These are phyloP conservation scores for Microcera coccophila DNA, from an alignment of 2,329 filamentous ascomycete species.

Conservation along the genomic window DNA sequence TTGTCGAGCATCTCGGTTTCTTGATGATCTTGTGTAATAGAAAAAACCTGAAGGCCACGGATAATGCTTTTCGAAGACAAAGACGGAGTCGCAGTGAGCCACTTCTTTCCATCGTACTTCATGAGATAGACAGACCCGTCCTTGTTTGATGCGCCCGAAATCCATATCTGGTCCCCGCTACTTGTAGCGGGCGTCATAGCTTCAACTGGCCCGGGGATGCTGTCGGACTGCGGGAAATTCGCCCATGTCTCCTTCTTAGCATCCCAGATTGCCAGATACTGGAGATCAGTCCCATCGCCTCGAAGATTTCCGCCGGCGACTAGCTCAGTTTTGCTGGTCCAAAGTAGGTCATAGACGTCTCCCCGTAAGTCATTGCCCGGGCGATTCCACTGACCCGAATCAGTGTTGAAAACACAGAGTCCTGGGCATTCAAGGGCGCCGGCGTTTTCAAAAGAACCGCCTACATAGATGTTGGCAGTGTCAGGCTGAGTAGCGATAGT, in stretches of 20 bases:
- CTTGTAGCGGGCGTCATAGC: conserved; percentile 70
- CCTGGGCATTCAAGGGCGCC: conserved; percentile 78
- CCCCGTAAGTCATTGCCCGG: conserved; percentile 71
- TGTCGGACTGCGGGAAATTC: conserved; percentile 55
- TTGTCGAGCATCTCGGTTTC: conserved; percentile 59
- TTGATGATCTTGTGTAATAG: conserved; percentile 64
- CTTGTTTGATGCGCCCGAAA: conserved; percentile 61
- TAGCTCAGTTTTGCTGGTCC: conserved; percentile 68
- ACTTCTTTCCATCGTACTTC: conserved; percentile 72
- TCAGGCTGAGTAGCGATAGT: conserved; percentile 69
- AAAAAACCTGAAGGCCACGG: conserved; percentile 76
- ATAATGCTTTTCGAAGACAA: conserved; percentile 66
- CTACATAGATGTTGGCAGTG: conserved; percentile 75
- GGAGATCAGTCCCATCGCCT: conserved; percentile 57
- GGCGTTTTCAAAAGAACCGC: conserved; percentile 77
- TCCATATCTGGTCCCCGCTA: conserved; percentile 74
- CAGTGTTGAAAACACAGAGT: conserved; percentile 74
- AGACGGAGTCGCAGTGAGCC: conserved; percentile 60
- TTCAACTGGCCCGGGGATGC: conserved; percentile 75
- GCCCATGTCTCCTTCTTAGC: conserved; percentile 64
- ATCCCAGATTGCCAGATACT: conserved; percentile 71
- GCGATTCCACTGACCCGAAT: conserved; percentile 71
- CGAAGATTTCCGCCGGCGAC: conserved; percentile 75
- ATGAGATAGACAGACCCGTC: conserved; percentile 73
- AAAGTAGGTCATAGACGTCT: conserved; percentile 67